These are phyloP conservation scores for Saprolegnia diclina DNA, from an alignment of 352 stramenopile genomes.

Conservation along the genomic window DNA sequence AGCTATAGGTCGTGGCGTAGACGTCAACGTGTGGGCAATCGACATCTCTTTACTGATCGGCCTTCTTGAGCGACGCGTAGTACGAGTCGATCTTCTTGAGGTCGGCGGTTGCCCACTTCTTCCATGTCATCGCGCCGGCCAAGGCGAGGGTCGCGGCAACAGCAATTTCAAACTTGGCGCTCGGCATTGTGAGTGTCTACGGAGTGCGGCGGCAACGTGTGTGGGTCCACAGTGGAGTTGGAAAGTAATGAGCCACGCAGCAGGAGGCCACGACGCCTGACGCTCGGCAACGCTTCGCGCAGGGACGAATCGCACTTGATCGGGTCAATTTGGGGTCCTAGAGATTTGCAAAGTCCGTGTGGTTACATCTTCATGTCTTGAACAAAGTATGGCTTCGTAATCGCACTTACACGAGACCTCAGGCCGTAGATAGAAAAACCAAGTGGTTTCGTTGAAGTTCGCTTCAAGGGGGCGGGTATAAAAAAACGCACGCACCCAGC, in stretches of 20 bases:
- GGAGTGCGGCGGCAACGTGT: too few relatives aligned
- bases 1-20: too few relatives aligned
- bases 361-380: neutral
- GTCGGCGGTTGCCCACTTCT: conserved; percentile 59
- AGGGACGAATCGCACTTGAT: too few relatives aligned
- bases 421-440: neutral
- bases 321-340: too few relatives aligned
- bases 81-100: conserved; percentile 67
- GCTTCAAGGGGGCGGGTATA: neutral
- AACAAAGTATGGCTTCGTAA: neutral
- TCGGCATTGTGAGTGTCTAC: conserved; percentile 49
- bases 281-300: too few relatives aligned
- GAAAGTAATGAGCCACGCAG: neutral
- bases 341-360: too few relatives aligned
- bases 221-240: neutral
- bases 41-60: conserved; percentile 1
- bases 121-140: conserved; percentile 46
- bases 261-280: too few relatives aligned
- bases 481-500: neutral
- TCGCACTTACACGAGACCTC: neutral
- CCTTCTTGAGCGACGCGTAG: conserved; percentile 77
- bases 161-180: conserved; percentile 74
- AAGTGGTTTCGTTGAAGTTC: neutral
- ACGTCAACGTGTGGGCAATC: neutral
- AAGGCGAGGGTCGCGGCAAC: conserved; percentile 65